Percentiles rank a stretch among this genome's conserved stretches.
phyloP scores from a whole-genome alignment of 768 basidiomycete genomes.

The Arthromyces matolae region DNA sequence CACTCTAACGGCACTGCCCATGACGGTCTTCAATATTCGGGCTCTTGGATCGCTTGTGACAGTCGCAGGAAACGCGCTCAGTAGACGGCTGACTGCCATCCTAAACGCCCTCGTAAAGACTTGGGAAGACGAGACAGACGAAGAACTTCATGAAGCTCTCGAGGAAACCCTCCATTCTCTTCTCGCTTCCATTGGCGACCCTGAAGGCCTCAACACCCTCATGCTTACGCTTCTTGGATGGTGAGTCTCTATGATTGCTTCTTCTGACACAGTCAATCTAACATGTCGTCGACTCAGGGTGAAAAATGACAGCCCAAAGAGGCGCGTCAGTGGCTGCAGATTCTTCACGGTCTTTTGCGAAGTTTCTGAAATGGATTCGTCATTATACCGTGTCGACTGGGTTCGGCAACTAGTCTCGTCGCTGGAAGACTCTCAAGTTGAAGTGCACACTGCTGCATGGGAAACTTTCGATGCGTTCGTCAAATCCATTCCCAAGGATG shows the following conservation, averaged over 20 bases:
- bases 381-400: constrained; percentile 91
- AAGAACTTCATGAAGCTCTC: constrained; percentile 68
- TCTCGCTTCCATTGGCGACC: constrained; percentile 74
- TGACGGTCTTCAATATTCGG: constrained; percentile 92
- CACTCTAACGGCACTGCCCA: constrained; percentile 83
- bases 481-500: constrained; percentile 89
- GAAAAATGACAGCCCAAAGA: constrained; percentile 63
- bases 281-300: constrained; percentile 49
- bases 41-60: constrained; percentile 89
- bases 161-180: constrained; percentile 73
- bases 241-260: constrained; percentile 32
- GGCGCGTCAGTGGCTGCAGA: constrained; percentile 76
- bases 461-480: constrained; percentile 81
- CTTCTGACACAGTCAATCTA: too few relatives aligned
- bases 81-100: constrained; percentile 75
- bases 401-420: constrained; percentile 82
- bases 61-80: constrained; percentile 89
- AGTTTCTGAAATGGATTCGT: constrained; percentile 74
- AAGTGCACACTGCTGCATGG: constrained; percentile 82
- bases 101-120: constrained; percentile 78
- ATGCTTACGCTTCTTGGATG: constrained; percentile 89
- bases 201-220: constrained; percentile 84
- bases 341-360: constrained; percentile 84
- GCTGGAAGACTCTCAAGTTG: constrained; percentile 72
- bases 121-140: constrained; percentile 62